Base-by-base conservation (phyloP, 768 basidiomycete genomes). In the Podaxis sp. region DNA sequence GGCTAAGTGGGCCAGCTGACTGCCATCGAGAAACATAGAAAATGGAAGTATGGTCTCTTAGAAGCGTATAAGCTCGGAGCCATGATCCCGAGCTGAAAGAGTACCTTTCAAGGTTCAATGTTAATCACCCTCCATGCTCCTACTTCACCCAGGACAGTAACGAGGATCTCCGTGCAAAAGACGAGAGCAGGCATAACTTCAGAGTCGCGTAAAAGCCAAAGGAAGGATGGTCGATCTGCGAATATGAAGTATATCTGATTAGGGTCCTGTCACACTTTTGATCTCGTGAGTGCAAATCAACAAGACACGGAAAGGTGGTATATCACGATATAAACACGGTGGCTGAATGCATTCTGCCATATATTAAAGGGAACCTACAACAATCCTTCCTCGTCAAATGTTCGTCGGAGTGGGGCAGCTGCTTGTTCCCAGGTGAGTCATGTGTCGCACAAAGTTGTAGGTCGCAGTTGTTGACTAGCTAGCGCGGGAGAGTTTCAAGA, bases 171-270 rank as follows among this genome's bases (percentile, higher is more conserved):
- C 36, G n/a, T 22, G 41, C 19, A 41, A 22, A 22, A n/a, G 36
- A 11, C 15, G 13, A 24, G 49, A 38, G 17, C 15, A 52, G 33
- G 24, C 15, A 52, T 37, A 27, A 49, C 19, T 51, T 52, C 25
- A 43, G 40, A 25, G 37, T 53, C 53, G 50, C 59, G 51, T 53
- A 60, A 53, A 27, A 41, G 22, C 40, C 59, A 38, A 17, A 17
- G 29, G 49, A 19, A 47, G 47, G 25, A 40, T 49, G 33, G 57
- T 15, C n/a, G 24, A 12, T 52, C 37, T 38, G n/a, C 47, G 36
- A 59, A 24, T 25, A 17, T 12, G 46, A 37, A 57, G 57, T 22
- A 24, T 59, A 60, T 41, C 40, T 60, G 59, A 60, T 29, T 25
- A 15, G 37, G 37, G 8, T 33, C 25, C 12, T 51, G 25, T 59